Evolutionary conservation across 768 basidiomycete species (phyloP).

Genomic region (Kwoniella dejecticola): DNA sequence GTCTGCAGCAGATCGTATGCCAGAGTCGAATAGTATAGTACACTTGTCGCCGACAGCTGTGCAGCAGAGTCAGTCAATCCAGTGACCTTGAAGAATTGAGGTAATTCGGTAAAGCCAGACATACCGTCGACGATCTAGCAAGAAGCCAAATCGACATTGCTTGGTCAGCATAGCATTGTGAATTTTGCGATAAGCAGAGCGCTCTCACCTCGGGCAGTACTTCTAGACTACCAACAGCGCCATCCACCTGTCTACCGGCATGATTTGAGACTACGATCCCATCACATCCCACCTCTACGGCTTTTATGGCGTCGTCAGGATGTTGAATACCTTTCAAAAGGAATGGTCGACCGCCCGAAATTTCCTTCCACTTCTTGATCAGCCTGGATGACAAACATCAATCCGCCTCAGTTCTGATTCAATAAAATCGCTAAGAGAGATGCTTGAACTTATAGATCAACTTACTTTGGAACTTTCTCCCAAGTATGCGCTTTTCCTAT

Average conservation of each 20-base stretch:
- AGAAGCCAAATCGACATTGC: neutral
- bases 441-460: too few relatives aligned
- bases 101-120: neutral
- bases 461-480: constrained; percentile 59
- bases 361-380: constrained; percentile 37
- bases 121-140: constrained; percentile 32
- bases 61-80: neutral
- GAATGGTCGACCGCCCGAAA: constrained; percentile 58
- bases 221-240: constrained; percentile 68
- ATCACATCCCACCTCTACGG: constrained; percentile 67
- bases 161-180: neutral
- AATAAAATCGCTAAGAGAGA: too few relatives aligned
- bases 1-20: constrained; percentile 75
- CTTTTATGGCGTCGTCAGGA: constrained; percentile 69
- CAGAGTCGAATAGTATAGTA: constrained; percentile 63
- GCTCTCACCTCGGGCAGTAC: constrained; percentile 32
- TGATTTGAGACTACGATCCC: constrained; percentile 79
- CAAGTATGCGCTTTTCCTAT: constrained; percentile 61
- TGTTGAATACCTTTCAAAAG: constrained; percentile 68
- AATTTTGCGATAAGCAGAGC: neutral
- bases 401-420: too few relatives aligned
- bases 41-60: constrained; percentile 63
- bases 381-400: too few relatives aligned
- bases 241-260: constrained; percentile 68
- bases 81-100: neutral